These are phyloP conservation scores for Agaricus bisporus DNA, from an alignment of 768 basidiomycete species.

Conservation along the genomic window DNA sequence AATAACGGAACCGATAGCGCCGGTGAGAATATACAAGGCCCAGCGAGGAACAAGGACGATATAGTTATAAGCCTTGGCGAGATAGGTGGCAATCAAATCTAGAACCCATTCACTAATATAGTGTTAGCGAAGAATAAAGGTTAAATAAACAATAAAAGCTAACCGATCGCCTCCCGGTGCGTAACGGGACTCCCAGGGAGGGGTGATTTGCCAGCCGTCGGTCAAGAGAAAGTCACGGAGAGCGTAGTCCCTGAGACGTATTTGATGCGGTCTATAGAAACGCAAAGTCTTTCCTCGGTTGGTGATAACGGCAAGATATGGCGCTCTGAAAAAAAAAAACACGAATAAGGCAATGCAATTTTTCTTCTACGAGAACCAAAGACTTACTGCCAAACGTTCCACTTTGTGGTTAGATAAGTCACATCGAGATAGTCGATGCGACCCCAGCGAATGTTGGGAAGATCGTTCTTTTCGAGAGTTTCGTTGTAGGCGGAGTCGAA, in stretches of 20 bases:
- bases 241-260: constrained; percentile 53
- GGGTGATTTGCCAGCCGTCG: constrained; percentile 55
- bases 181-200: constrained; percentile 64
- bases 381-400: constrained; percentile 79
- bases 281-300: constrained; percentile 76
- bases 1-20: constrained; percentile 58
- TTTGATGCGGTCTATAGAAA: constrained; percentile 63
- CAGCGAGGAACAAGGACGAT: constrained; percentile 60
- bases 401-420: constrained; percentile 77
- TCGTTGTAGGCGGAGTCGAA: constrained; percentile 75
- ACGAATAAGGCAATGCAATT: not conserved
- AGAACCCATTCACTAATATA: constrained; percentile 58
- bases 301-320: constrained; percentile 62
- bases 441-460: constrained; percentile 73
- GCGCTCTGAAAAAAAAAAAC: constrained; percentile 46
- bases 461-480: constrained; percentile 49
- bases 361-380: constrained; percentile 1
- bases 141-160: constrained; percentile 2
- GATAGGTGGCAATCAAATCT: constrained; percentile 45
- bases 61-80: constrained; percentile 48
- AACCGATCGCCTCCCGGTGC: constrained; percentile 77
- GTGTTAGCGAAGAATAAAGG: not conserved
- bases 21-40: constrained; percentile 62
- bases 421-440: constrained; percentile 87
- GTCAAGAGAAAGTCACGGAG: constrained; percentile 62